Conservation (phyloP, 805 yeast genomes). For the Starmerella asiatica region DNA sequence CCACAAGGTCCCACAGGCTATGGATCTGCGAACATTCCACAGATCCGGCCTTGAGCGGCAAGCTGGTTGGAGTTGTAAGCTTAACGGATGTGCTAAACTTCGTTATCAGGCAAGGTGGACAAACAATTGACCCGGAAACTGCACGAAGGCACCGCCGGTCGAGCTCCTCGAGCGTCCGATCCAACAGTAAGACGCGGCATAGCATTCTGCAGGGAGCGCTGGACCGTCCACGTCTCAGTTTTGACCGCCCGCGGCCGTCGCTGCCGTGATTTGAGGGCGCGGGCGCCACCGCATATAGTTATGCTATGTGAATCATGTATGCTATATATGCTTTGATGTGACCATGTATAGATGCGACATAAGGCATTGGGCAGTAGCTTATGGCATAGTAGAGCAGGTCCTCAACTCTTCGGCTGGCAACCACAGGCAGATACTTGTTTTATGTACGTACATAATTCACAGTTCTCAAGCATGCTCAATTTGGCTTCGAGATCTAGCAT, state of each 20-base stretch:
- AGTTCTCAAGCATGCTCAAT: too few species aligned
- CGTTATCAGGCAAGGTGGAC: slow-evolving; percentile 63
- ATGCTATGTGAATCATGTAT: too few species aligned
- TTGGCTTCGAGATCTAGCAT: too few species aligned
- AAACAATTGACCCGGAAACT: slow-evolving; percentile 60
- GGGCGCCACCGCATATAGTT: too few species aligned
- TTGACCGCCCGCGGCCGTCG: slow-evolving; percentile 12
- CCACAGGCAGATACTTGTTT: too few species aligned
- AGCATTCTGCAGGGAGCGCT: slow-evolving; percentile 7
- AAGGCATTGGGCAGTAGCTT: too few species aligned
- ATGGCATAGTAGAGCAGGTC: too few species aligned
- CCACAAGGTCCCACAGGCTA: slow-evolving; percentile 78
- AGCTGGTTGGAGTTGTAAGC: slow-evolving; percentile 79
- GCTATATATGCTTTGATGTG: too few species aligned
- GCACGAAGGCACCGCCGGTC: slow-evolving; percentile 79
- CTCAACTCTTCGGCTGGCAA: too few species aligned
- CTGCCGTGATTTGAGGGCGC: background rate
- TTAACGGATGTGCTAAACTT: slow-evolving; percentile 78
- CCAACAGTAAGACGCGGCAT: slow-evolving; percentile 17
- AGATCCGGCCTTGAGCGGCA: slow-evolving; percentile 40
- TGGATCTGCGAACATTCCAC: slow-evolving; percentile 29
- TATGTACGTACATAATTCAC: too few species aligned
- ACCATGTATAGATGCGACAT: too few species aligned
- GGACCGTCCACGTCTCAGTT: slow-evolving; percentile 15
- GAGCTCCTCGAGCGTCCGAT: slow-evolving; percentile 20